These are phyloP conservation scores for Populus hybrid DNA, from an alignment of 441 rosid species.

Conservation along the genomic window DNA sequence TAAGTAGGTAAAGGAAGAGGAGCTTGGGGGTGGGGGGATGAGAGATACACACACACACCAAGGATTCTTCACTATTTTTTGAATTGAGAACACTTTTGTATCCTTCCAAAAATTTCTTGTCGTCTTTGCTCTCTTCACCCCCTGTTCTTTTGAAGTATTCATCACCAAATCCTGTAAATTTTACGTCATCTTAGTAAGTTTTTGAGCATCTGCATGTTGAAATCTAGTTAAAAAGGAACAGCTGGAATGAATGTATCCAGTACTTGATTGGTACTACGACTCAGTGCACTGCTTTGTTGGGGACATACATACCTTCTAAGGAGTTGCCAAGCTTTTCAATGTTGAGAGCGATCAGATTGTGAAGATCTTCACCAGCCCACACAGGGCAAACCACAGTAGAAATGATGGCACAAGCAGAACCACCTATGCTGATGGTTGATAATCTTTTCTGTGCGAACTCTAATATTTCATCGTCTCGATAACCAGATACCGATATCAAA, in stretches of 20 bases:
- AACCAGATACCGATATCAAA: slow-evolving; percentile 62
- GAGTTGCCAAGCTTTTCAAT: slow-evolving; percentile 52
- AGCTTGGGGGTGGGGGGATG: neutral
- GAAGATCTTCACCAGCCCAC: slow-evolving; percentile 82
- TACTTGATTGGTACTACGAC: neutral
- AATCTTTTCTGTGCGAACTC: slow-evolving; percentile 49
- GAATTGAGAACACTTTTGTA: slow-evolving; percentile 60
- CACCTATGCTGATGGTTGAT: slow-evolving; percentile 60
- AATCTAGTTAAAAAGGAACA: too few relatives aligned
- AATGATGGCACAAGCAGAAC: slow-evolving; percentile 38
- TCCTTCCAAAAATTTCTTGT: slow-evolving; percentile 29
- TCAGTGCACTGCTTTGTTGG: too few relatives aligned
- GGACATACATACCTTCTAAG: slow-evolving; percentile 49
- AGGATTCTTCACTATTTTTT: slow-evolving; percentile 54
- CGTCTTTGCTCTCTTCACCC: slow-evolving; percentile 17
- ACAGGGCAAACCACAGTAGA: slow-evolving; percentile 62
- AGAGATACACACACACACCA: slow-evolving; percentile 39
- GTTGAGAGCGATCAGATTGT: slow-evolving; percentile 19
- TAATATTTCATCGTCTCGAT: slow-evolving; percentile 46
- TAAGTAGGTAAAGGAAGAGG: neutral
- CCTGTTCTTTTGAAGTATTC: slow-evolving; percentile 11
- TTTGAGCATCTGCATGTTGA: too few relatives aligned
- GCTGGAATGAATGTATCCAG: too few relatives aligned
- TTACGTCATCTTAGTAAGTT: too few relatives aligned
- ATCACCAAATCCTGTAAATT: too few relatives aligned